Evolutionary conservation across 805 yeast species (phyloP).

Genomic region (Grigorovia yakushimaensis): DNA sequence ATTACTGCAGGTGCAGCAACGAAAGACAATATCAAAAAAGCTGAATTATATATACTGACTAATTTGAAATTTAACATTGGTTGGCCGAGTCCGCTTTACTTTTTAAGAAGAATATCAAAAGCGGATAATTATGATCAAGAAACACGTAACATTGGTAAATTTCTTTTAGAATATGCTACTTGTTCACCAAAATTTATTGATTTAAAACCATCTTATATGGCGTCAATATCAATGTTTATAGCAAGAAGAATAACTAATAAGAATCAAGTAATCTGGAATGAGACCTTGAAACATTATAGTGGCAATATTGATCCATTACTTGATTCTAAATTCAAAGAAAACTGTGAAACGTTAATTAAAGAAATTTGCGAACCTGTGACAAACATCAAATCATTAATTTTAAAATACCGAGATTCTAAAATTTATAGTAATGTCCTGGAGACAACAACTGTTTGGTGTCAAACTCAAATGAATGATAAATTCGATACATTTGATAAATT

Average conservation of each 20-base stretch:
- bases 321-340: constrained; percentile 15
- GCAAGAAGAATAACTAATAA: constrained; percentile 48
- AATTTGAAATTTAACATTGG: constrained; percentile 64
- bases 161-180: constrained; percentile 65
- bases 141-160: constrained; percentile 78
- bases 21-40: constrained; percentile 70
- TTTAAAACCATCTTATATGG: constrained; percentile 61
- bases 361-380: constrained; percentile 25
- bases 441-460: constrained; percentile 5
- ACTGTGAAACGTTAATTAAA: constrained; percentile 17
- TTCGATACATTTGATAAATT: constrained; percentile 2
- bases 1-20: constrained; percentile 80
- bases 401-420: constrained; percentile 16
- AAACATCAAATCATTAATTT: constrained; percentile 18
- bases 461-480: constrained; percentile 1
- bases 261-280: constrained; percentile 19
- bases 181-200: constrained; percentile 71
- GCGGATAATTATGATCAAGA: constrained; percentile 85
- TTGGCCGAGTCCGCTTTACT: constrained; percentile 86
- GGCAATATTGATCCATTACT: constrained; percentile 19
- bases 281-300: constrained; percentile 18
- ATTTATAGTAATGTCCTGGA: constrained; percentile 12
- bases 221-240: constrained; percentile 84
- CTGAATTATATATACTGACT: constrained; percentile 71
- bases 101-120: constrained; percentile 75